Evolutionary conservation across 1,284 basidiomycete species (phyloP).

Genomic region (Cronartium ribicola): DNA sequence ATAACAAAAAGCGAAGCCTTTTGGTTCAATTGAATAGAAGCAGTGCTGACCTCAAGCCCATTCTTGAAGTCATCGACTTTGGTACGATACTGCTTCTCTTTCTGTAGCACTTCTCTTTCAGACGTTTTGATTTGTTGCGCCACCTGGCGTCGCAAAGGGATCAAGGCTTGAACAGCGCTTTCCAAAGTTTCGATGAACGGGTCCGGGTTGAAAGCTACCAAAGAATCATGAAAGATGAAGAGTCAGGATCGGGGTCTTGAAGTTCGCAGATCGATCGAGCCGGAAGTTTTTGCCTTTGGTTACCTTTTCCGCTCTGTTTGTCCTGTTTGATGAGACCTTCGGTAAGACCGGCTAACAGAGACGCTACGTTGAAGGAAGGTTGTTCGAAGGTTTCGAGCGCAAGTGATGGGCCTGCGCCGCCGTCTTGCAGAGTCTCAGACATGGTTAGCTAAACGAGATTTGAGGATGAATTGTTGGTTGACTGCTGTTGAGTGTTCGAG

Average conservation of each 20-base stretch:
- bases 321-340: slow-evolving; percentile 41
- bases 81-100: slow-evolving; percentile 35
- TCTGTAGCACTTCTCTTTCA: slow-evolving; percentile 39
- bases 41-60: slow-evolving; percentile 30
- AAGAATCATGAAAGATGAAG: not conserved
- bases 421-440: not conserved
- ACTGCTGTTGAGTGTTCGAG: no score
- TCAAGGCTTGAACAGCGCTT: slow-evolving; percentile 36
- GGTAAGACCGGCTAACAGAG: slow-evolving; percentile 32
- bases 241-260: not conserved
- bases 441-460: not conserved
- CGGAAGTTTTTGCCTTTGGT: not conserved
- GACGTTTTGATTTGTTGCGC: slow-evolving; percentile 25
- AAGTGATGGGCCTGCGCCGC: slow-evolving; percentile 12
- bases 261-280: not conserved
- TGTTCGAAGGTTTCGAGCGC: slow-evolving; percentile 32
- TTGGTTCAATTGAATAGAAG: not conserved
- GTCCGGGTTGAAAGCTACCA: slow-evolving; percentile 41
- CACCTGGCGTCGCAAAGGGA: slow-evolving; percentile 28
- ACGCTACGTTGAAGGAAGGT: slow-evolving; percentile 33
- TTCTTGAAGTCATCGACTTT: slow-evolving; percentile 40
- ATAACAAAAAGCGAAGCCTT: not conserved
- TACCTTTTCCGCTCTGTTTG: slow-evolving; percentile 41
- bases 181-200: slow-evolving; percentile 41
- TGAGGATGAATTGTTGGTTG: no score